Evolutionary conservation across 2,329 filamentous ascomycete species (phyloP).

Genomic region (Coniella lustricola): DNA sequence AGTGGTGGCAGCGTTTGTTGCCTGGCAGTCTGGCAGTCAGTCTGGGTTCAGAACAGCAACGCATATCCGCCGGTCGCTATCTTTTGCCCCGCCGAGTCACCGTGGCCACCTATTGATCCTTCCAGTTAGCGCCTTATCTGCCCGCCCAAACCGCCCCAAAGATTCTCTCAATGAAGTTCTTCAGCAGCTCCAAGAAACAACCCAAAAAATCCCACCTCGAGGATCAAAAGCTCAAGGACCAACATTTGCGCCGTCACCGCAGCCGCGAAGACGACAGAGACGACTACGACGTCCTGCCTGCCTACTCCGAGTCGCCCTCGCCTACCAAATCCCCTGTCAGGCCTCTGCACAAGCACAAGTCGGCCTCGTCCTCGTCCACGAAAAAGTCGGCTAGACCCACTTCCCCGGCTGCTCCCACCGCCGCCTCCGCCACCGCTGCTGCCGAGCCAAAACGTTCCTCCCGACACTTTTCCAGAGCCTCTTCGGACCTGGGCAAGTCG

Average conservation of each 20-base stretch:
- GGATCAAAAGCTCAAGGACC: conserved; percentile 22
- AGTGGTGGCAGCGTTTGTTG: too few species aligned
- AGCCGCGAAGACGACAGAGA: conserved; percentile 25
- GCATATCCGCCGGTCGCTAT: background rate
- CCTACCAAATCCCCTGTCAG: conserved; percentile 25
- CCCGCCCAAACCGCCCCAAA: too few species aligned
- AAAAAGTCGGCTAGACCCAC: conserved; percentile 32
- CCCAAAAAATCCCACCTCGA: conserved; percentile 26
- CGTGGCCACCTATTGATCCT: background rate
- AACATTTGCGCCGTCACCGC: conserved; percentile 32
- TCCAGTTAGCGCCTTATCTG: conserved; percentile 1
- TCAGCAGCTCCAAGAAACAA: conserved; percentile 40
- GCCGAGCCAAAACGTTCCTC: conserved; percentile 30
- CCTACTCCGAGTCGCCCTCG: conserved; percentile 27
- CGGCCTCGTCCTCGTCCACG: conserved; percentile 26
- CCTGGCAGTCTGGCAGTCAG: background rate
- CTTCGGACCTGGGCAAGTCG: conserved; percentile 39
- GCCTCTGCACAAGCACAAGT: conserved; percentile 22
- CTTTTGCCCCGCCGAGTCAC: background rate
- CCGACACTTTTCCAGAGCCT: conserved; percentile 40
- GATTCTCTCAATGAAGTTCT: conserved; percentile 44
- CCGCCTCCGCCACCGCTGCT: conserved; percentile 22
- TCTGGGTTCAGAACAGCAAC: too few species aligned
- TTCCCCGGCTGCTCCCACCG: conserved; percentile 24
- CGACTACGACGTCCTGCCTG: background rate